Percentiles rank a stretch among this genome's conserved stretches.
Evolutionary conservation across 169 alveolate genomes (phyloP).

Genomic region (Plasmodium inui): DNA sequence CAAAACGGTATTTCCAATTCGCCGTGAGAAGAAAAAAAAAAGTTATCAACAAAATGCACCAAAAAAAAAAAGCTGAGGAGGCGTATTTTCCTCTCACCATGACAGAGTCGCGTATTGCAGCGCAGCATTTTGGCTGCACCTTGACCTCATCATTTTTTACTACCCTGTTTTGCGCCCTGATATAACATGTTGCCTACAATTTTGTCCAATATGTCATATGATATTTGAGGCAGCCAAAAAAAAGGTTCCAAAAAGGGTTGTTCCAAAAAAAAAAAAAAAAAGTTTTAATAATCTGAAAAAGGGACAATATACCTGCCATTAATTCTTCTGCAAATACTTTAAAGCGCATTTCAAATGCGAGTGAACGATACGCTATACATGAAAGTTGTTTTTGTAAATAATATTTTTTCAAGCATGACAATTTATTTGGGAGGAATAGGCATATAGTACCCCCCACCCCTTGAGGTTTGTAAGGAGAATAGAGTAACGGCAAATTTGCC

Average conservation of each 20-base stretch:
- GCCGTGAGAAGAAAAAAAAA: neutral
- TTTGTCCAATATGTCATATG: neutral
- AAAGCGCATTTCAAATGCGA: neutral
- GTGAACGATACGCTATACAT: neutral
- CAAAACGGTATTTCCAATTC: neutral
- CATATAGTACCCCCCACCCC: neutral
- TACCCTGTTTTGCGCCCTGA: neutral
- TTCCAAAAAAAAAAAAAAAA: neutral
- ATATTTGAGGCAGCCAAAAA: slow-evolving; percentile 2
- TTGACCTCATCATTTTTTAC: neutral
- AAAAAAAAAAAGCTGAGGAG: neutral
- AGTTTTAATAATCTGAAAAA: neutral
- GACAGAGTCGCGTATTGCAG: neutral
- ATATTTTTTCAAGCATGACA: neutral
- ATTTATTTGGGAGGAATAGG: neutral
- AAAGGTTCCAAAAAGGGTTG: neutral
- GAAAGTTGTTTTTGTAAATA: neutral
- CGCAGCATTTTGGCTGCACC: neutral
- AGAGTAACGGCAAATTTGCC: neutral
- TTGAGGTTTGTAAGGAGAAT: neutral
- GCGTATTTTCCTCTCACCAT: neutral
- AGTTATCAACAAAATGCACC: neutral
- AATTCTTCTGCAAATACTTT: neutral
- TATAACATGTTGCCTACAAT: neutral
- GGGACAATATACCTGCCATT: neutral